phyloP scores from a whole-genome alignment of 2,329 filamentous ascomycete genomes.

The Fusarium illudens region DNA sequence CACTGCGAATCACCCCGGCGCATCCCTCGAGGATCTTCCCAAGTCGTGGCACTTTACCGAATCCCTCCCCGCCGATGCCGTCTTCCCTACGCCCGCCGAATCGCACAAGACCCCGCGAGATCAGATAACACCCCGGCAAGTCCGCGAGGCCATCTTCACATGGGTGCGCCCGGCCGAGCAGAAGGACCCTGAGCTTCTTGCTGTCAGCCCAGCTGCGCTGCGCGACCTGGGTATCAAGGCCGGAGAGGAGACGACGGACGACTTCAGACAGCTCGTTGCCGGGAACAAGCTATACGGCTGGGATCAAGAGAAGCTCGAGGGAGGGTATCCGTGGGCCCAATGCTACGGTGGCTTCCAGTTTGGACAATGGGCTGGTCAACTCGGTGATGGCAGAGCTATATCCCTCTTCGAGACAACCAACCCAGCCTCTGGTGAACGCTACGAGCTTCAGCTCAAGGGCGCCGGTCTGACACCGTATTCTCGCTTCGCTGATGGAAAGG shows the following conservation, averaged over 20 bases:
- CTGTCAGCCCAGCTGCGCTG: conserved; percentile 80
- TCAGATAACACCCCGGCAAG: conserved; percentile 80
- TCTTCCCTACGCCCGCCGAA: conserved; percentile 79
- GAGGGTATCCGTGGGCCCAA: conserved; percentile 96
- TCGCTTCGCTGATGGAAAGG: conserved; percentile 94
- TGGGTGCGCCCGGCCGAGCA: conserved; percentile 85
- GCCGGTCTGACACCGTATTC: conserved; percentile 94
- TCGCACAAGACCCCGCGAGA: conserved; percentile 85
- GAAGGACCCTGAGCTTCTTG: conserved; percentile 79
- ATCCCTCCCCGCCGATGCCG: conserved; percentile 77
- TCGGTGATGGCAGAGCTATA: conserved; percentile 94
- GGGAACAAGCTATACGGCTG: conserved; percentile 86
- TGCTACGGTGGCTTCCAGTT: conserved; percentile 89
- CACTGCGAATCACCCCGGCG: conserved; percentile 37
- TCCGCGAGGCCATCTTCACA: conserved; percentile 86
- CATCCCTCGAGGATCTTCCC: conserved; percentile 63
- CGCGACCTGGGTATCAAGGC: conserved; percentile 78
- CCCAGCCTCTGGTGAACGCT: conserved; percentile 72
- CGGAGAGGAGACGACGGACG: conserved; percentile 73
- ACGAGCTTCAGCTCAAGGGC: conserved; percentile 94
- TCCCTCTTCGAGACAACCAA: conserved; percentile 92
- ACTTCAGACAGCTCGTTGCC: conserved; percentile 79
- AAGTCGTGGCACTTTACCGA: conserved; percentile 73
- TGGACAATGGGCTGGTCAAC: conserved; percentile 93
- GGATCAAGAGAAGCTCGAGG: conserved; percentile 70